Evolutionary conservation across 2,329 filamentous ascomycete species (phyloP).

Genomic region (Trichothecium sympodiale): DNA sequence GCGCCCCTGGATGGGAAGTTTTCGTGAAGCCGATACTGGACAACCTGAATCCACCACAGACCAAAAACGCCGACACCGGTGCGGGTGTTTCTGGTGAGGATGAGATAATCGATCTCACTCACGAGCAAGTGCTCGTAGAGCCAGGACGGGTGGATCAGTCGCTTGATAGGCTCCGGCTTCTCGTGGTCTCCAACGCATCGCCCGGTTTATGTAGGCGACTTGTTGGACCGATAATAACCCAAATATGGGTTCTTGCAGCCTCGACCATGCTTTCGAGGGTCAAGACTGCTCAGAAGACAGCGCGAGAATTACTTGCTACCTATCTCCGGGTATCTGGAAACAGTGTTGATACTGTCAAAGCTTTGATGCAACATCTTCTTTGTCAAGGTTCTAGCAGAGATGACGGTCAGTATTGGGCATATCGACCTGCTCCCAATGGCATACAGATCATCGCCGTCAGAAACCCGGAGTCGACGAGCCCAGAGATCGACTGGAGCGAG

Average conservation of each 20-base stretch:
- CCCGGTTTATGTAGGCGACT: slow-evolving; percentile 53
- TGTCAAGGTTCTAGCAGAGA: slow-evolving; percentile 35
- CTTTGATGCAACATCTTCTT: slow-evolving; percentile 42
- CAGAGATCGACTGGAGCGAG: slow-evolving; percentile 26
- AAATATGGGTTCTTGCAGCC: slow-evolving; percentile 52
- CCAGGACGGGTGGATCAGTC: slow-evolving; percentile 35
- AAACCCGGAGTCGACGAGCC: slow-evolving; percentile 4
- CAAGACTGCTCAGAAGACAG: slow-evolving; percentile 29
- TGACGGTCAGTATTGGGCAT: slow-evolving; percentile 37
- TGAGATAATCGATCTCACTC: slow-evolving; percentile 34
- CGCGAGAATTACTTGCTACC: slow-evolving; percentile 39
- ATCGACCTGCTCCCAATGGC: slow-evolving; percentile 29
- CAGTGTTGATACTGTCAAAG: slow-evolving; percentile 29
- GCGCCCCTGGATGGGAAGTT: slow-evolving; percentile 47
- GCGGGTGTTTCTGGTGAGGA: slow-evolving; percentile 12
- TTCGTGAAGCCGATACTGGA: slow-evolving; percentile 49
- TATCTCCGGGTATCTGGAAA: slow-evolving; percentile 47
- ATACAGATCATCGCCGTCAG: slow-evolving; percentile 37
- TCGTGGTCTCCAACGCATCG: slow-evolving; percentile 55
- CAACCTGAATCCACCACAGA: slow-evolving; percentile 32
- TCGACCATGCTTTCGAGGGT: slow-evolving; percentile 27
- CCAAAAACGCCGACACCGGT: no score
- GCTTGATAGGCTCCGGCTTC: slow-evolving; percentile 41
- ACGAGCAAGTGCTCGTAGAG: slow-evolving; percentile 32
- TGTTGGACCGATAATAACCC: slow-evolving; percentile 43